A percentile compares a stretch with the other conserved stretches of the same genome.
Conservation (phyloP, 345 rosid species). For the Cardamine occulta region DNA sequence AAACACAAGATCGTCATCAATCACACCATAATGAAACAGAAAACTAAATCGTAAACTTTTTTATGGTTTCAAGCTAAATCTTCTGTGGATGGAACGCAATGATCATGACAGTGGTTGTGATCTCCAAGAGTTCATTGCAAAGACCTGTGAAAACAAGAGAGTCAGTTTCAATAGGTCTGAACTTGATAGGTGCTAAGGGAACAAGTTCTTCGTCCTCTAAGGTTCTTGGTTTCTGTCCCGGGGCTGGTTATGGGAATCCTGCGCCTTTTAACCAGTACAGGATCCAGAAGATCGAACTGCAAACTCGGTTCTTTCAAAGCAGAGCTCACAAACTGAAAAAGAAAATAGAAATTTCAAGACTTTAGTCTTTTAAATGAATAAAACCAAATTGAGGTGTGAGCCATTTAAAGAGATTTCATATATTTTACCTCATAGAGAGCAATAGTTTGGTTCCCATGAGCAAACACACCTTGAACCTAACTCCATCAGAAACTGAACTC, state of each 20-base stretch:
- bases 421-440: slow-evolving; percentile 73
- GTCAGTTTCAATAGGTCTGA: slow-evolving; percentile 73
- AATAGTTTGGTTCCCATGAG: slow-evolving; percentile 83
- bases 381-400: background rate
- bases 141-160: slow-evolving; percentile 74
- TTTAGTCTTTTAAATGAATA: too few relatives aligned
- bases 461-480: slow-evolving; percentile 87
- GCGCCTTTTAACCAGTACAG: slow-evolving; percentile 62
- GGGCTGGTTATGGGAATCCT: slow-evolving; percentile 62
- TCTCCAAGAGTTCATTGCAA: slow-evolving; percentile 64
- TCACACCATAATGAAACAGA: background rate
- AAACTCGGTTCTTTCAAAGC: slow-evolving; percentile 84
- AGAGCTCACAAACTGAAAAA: slow-evolving; percentile 71
- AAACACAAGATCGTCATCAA: background rate
- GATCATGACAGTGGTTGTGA: slow-evolving; percentile 54
- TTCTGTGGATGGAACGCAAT: background rate
- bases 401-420: background rate
- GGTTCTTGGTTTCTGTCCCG: slow-evolving; percentile 63
- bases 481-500: slow-evolving; percentile 90
- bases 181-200: slow-evolving; percentile 84
- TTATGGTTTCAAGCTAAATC: background rate
- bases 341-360: background rate
- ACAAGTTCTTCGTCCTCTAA: slow-evolving; percentile 83
- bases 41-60: background rate
- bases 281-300: slow-evolving; percentile 81